Evolutionary conservation across 139 green algal species (phyloP).

Genomic region (Tetraselmis striata): DNA sequence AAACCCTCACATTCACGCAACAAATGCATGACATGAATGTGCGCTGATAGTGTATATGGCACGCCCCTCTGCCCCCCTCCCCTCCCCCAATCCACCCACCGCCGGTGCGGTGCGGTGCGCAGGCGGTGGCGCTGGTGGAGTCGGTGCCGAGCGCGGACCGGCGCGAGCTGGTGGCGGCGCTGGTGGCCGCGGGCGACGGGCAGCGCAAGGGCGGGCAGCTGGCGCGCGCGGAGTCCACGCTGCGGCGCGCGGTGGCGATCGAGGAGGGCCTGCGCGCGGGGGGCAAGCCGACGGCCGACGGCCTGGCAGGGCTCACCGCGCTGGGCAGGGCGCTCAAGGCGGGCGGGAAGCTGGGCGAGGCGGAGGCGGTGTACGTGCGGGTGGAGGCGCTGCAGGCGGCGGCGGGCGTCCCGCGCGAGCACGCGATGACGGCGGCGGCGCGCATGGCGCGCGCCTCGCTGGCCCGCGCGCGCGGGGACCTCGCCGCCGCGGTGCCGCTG

Average conservation of each 20-base stretch:
- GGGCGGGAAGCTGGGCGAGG: neutral
- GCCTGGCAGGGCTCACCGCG: neutral
- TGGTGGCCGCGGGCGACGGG: neutral
- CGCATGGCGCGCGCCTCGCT: neutral
- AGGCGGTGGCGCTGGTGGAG: no score
- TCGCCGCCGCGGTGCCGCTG: neutral
- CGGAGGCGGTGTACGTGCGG: neutral
- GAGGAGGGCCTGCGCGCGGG: neutral
- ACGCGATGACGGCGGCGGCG: neutral
- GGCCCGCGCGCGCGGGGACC: no score
- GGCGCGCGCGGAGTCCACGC: neutral
- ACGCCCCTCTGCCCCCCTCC: no score
- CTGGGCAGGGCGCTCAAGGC: neutral
- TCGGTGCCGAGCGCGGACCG: no score
- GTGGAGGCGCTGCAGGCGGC: neutral
- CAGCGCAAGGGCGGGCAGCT: neutral
- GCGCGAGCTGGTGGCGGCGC: neutral
- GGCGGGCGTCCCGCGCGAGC: neutral
- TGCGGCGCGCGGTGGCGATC: neutral
- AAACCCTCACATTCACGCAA: no score
- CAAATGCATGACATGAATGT: no score
- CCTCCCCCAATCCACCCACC: no score
- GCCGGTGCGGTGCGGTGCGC: no score
- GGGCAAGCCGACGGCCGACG: neutral
- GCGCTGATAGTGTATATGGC: no score